phyloP scores from a whole-genome alignment of 495 filamentous ascomycete species.

The Xylaria intraflava region DNA sequence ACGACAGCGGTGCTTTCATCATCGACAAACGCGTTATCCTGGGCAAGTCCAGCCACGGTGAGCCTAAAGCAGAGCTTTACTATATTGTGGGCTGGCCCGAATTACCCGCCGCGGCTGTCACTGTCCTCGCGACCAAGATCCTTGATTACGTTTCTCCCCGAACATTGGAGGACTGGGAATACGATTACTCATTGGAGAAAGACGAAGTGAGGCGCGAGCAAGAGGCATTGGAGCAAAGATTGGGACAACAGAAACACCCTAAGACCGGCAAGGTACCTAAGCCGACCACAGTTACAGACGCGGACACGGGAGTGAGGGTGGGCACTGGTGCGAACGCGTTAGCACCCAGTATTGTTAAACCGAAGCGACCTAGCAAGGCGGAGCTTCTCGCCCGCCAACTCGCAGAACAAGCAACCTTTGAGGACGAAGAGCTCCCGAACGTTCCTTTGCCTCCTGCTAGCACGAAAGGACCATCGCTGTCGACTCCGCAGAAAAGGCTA shows the following conservation, averaged over 20 bases:
- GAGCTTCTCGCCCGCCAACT: conserved; percentile 17
- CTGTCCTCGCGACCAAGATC: conserved; percentile 31
- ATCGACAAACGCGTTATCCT: conserved; percentile 39
- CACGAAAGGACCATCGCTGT: conserved; percentile 22
- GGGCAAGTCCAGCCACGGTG: conserved; percentile 20
- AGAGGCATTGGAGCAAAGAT: conserved; percentile 8
- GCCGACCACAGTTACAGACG: conserved; percentile 1
- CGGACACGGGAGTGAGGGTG: too few relatives aligned
- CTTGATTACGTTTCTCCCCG: conserved; percentile 42
- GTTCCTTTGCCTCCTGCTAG: conserved; percentile 10
- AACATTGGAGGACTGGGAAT: conserved; percentile 41
- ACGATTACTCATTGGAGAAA: conserved; percentile 21
- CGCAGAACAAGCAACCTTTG: conserved; percentile 12
- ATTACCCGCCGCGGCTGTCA: conserved; percentile 31
- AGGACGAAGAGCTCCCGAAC: conserved; percentile 11
- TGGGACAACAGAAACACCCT: conserved; percentile 8
- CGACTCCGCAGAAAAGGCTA: conserved; percentile 25
- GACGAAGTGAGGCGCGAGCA: conserved; percentile 18
- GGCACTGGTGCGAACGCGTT: conserved; percentile 2
- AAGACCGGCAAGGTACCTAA: conserved; percentile 3
- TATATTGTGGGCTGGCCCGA: conserved; percentile 42
- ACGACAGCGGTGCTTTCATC: conserved; percentile 42
- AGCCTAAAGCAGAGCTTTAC: conserved; percentile 26
- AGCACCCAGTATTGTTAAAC: not conserved
- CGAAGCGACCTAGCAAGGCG: conserved; percentile 25